Conservation (phyloP, 1,284 basidiomycete genomes). For the Mycosarcoma mackinlayi region DNA sequence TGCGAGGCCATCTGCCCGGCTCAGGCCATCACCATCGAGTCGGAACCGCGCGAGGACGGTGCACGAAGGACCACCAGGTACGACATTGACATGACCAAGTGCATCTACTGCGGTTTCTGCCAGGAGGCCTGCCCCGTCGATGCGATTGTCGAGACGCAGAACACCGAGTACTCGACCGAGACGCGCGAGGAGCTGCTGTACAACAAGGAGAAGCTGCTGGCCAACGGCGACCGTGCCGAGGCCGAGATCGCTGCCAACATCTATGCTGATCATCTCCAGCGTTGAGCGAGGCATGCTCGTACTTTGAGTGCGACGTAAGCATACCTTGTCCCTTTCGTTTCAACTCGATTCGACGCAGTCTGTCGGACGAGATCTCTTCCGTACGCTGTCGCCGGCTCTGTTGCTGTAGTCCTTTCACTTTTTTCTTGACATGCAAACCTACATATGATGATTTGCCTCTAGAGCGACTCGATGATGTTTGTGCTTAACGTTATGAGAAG, state of each 20-base stretch:
- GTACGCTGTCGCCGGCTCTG: too few species aligned
- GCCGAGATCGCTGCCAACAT: slow-evolving; percentile 75
- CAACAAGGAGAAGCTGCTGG: slow-evolving; percentile 92
- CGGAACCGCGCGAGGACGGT: slow-evolving; percentile 93
- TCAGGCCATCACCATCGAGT: slow-evolving; percentile 99
- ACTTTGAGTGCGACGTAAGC: too few species aligned
- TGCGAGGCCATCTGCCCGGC: slow-evolving; percentile 99
- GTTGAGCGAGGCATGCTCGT: slow-evolving; percentile 33
- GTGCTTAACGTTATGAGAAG: neutral
- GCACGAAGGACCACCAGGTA: slow-evolving; percentile 97
- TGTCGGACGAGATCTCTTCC: neutral
- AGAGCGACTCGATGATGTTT: neutral
- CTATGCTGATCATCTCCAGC: slow-evolving; percentile 63
- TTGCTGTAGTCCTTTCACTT: slow-evolving; percentile 1
- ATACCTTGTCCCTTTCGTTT: slow-evolving; percentile 4
- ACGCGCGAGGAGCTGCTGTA: slow-evolving; percentile 98
- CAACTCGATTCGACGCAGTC: neutral
- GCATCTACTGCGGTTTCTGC: slow-evolving; percentile 68
- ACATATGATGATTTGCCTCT: slow-evolving; percentile 11
- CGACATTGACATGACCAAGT: slow-evolving; percentile 88
- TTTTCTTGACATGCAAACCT: slow-evolving; percentile 21
- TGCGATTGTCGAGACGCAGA: slow-evolving; percentile 91
- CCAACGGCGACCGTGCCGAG: slow-evolving; percentile 95
- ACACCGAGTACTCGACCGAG: slow-evolving; percentile 83
- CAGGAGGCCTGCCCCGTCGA: slow-evolving; percentile 97